Conservation (phyloP, 352 stramenopile genomes). For the Phytophthora cryptogea region DNA sequence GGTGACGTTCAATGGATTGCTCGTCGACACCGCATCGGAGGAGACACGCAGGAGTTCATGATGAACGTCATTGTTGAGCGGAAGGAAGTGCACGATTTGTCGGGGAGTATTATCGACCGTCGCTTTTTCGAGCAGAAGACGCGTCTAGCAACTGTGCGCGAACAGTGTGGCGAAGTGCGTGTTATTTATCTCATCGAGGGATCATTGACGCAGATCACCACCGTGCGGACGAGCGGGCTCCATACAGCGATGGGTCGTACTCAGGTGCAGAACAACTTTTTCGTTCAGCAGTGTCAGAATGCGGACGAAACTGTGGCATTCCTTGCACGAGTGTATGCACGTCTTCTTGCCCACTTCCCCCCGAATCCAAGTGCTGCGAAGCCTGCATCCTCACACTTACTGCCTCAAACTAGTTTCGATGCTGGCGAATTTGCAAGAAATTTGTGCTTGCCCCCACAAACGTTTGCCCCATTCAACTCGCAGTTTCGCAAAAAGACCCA, state of each 20-base stretch:
- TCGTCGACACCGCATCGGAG: slow-evolving; percentile 45
- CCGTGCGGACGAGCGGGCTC: slow-evolving; percentile 58
- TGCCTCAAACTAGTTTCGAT: slow-evolving; percentile 10
- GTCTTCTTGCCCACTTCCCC: slow-evolving; percentile 65
- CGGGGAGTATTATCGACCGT: slow-evolving; percentile 83
- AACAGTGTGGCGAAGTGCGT: slow-evolving; percentile 67
- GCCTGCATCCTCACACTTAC: slow-evolving; percentile 18
- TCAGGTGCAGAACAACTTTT: slow-evolving; percentile 84
- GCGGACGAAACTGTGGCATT: slow-evolving; percentile 82
- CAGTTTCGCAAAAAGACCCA: slow-evolving; percentile 78
- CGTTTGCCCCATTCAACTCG: slow-evolving; percentile 67
- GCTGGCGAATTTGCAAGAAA: slow-evolving; percentile 29
- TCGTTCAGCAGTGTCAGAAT: slow-evolving; percentile 78
- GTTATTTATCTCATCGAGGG: slow-evolving; percentile 88
- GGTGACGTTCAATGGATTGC: slow-evolving; percentile 85
- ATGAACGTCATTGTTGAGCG: slow-evolving; percentile 86
- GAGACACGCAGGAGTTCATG: slow-evolving; percentile 60
- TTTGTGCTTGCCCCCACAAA: slow-evolving; percentile 56
- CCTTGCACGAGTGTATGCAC: slow-evolving; percentile 63
- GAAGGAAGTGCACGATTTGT: slow-evolving; percentile 82
- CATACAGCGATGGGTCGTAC: slow-evolving; percentile 79
- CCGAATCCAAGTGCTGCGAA: not conserved
- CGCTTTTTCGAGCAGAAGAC: slow-evolving; percentile 84
- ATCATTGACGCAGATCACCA: slow-evolving; percentile 74
- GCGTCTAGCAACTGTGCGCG: slow-evolving; percentile 47